Percentiles rank a stretch among this genome's conserved stretches.
Conservation (phyloP, 768 basidiomycete species). For the Podaxis mareebaensis region DNA sequence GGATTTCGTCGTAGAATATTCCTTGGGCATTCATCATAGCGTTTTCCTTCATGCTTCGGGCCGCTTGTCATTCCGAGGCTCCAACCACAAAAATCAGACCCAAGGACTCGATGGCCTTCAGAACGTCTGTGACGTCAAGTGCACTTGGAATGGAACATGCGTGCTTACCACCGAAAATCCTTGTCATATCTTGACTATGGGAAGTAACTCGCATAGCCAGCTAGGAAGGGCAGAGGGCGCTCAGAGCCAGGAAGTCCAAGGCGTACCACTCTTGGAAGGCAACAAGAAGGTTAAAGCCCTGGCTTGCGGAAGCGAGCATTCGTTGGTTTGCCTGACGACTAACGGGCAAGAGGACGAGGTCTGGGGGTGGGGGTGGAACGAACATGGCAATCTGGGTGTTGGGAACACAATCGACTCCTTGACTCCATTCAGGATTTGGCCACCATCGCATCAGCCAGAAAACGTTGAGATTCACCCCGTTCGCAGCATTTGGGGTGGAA, state of each 20-base stretch:
- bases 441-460: constrained; percentile 21
- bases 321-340: constrained; percentile 39
- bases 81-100: constrained; percentile 71
- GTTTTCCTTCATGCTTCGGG: constrained; percentile 61
- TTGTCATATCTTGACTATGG: constrained; percentile 40
- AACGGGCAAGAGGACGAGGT: constrained; percentile 37
- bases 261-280: background rate
- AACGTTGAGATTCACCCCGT: constrained; percentile 13
- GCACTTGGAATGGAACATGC: constrained; percentile 85
- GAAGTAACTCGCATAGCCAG: constrained; percentile 66
- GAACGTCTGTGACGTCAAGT: constrained; percentile 40
- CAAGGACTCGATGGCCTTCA: constrained; percentile 30
- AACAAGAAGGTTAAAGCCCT: constrained; percentile 27
- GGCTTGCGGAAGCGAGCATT: constrained; percentile 86
- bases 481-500: constrained; percentile 41
- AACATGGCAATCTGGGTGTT: constrained; percentile 90
- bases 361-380: constrained; percentile 98
- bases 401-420: constrained; percentile 57
- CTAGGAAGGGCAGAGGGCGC: constrained; percentile 44
- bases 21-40: constrained; percentile 46
- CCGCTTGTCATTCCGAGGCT: constrained; percentile 56
- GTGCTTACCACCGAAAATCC: constrained; percentile 21
- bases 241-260: constrained; percentile 15
- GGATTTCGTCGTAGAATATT: constrained; percentile 30
- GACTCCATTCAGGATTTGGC: constrained; percentile 57